Evolutionary conservation across 208 protist species (phyloP).

Genomic region (Trypanosomatidae sp.): DNA sequence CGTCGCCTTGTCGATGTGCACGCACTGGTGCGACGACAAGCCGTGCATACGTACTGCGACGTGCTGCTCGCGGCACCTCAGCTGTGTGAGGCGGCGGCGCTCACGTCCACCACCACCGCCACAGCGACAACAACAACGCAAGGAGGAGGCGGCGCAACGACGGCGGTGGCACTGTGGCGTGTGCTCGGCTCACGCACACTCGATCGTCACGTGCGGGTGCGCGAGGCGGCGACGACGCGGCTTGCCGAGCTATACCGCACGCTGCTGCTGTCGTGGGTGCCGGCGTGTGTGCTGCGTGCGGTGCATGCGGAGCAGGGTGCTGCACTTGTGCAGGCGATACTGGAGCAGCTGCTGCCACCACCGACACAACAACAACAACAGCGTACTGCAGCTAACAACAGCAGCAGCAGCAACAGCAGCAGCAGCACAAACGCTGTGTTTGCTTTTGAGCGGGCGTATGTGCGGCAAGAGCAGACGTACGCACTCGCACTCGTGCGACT

Average conservation of each 20-base stretch:
- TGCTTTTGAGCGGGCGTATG: slow-evolving; percentile 29
- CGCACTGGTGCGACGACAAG: slow-evolving; percentile 32
- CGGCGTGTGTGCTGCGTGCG: slow-evolving; percentile 25
- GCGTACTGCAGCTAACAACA: background rate
- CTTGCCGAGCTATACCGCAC: slow-evolving; percentile 32
- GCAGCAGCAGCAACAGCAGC: background rate
- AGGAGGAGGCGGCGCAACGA: background rate
- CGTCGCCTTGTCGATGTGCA: slow-evolving; percentile 25
- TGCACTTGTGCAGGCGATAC: slow-evolving; percentile 9
- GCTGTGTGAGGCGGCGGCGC: slow-evolving; percentile 1
- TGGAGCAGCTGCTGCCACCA: slow-evolving; percentile 35
- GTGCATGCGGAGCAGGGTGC: slow-evolving; percentile 27
- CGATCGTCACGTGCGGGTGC: slow-evolving; percentile 52
- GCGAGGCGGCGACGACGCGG: slow-evolving; percentile 29
- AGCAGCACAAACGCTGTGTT: slow-evolving; percentile 10
- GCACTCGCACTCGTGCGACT: slow-evolving; percentile 32
- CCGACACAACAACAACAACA: too few relatives aligned
- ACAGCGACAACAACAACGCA: too few relatives aligned
- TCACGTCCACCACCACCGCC: background rate
- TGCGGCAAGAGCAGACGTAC: slow-evolving; percentile 13
- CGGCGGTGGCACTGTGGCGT: slow-evolving; percentile 5
- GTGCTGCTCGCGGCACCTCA: slow-evolving; percentile 11
- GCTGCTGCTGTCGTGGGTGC: slow-evolving; percentile 36
- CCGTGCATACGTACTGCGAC: slow-evolving; percentile 20
- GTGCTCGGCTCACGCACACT: slow-evolving; percentile 37